Evolutionary conservation across 495 filamentous ascomycete genomes (phyloP), one percentile per base, ranked within the genome.

Genomic region (Cercophora newfieldiana): DNA sequence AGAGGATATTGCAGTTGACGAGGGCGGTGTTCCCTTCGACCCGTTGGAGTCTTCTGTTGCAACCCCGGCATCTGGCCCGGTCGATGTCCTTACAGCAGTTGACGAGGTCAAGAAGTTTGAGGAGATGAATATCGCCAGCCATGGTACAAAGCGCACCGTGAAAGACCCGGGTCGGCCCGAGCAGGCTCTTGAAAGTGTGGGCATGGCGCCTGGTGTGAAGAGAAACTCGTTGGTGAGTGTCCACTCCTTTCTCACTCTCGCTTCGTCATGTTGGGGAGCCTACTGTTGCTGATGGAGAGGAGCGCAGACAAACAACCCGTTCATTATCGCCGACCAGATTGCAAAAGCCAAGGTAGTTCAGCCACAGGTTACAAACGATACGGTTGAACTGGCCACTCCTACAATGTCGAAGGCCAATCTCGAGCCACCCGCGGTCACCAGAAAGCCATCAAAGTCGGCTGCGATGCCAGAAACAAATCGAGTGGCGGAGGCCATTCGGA

Each of bases 291-390:
- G 53, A 25, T 18, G 2, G 25, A 51, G 16, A 4, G n/a, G 53
- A 19, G 55, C 53, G 3, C 16, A 72, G 65, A 71, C 55, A 22
- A 66, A 67, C 19, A 76, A 68, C 51, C 74, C 69, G 14, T 76
- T 74, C 28, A 21, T 73, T 24, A 53, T 74, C 24, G 69, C 70
- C 16, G 74, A 76, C 44, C 72, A 72, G 31, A 64, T 66, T 4
- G 63, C 69, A 26, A 69, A 62, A 48, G 55, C 63, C 7, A 67
- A 63, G 26, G 29, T 60, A 16, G 33, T 59, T 6, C 64, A 63
- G 19, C 49, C 70, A 19, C 25, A 60, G 55, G 31, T 30, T 7
- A 61, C 37, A 6, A 65, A 31, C 14, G 48, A 61, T 19, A 59
- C 44, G n/a, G 28, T 59, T 12, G 33, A 30, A 14, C 29, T 53